phyloP scores from a whole-genome alignment of 1,139 yeast species.

The Lodderomyces theae region DNA sequence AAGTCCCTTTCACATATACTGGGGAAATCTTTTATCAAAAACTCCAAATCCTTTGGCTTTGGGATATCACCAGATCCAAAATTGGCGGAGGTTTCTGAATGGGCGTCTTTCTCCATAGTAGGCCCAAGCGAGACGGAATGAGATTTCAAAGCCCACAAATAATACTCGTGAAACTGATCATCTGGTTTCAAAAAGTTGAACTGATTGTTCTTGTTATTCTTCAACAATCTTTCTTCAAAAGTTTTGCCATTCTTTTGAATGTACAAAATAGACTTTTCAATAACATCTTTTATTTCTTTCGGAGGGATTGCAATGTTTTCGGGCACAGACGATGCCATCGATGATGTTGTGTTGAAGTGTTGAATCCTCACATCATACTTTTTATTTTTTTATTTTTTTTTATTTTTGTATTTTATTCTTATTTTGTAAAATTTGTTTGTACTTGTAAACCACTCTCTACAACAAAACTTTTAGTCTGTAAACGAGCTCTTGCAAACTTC shows the following conservation, averaged over 20 bases:
- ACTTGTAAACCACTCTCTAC: too few relatives aligned
- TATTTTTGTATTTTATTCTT: too few relatives aligned
- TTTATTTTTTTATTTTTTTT: too few relatives aligned
- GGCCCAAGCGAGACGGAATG: neutral
- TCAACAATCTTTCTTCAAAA: constrained; percentile 60
- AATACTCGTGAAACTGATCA: constrained; percentile 59
- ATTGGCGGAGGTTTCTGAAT: constrained; percentile 1
- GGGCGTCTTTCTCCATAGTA: neutral
- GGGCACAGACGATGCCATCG: constrained; percentile 21
- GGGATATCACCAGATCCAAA: constrained; percentile 7
- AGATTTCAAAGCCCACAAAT: constrained; percentile 30
- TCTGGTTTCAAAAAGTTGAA: constrained; percentile 59
- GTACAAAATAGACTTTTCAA: constrained; percentile 72
- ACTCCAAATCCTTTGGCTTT: constrained; percentile 34
- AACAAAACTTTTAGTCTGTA: too few relatives aligned
- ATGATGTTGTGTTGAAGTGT: neutral
- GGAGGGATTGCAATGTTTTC: constrained; percentile 55
- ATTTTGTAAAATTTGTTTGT: too few relatives aligned
- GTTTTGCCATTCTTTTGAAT: constrained; percentile 64
- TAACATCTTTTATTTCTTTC: constrained; percentile 50
- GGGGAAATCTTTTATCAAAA: constrained; percentile 46
- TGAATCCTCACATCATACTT: neutral
- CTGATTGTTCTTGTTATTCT: constrained; percentile 47
- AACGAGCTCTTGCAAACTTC: too few relatives aligned
- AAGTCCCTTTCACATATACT: constrained; percentile 63